Base-by-base conservation (phyloP, 331 rosid genomes). In the Erythrophleum ivorense region DNA sequence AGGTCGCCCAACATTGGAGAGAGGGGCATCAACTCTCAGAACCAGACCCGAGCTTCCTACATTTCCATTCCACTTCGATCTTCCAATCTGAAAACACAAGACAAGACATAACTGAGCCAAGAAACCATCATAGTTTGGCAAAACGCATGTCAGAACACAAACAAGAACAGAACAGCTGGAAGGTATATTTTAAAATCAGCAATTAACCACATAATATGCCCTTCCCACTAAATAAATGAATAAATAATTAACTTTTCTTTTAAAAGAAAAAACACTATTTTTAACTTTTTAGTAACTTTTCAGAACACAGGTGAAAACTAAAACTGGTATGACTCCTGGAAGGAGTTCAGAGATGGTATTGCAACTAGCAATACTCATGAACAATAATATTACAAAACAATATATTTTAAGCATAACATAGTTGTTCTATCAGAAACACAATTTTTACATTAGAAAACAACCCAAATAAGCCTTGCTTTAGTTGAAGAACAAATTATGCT, bases 31-130 rank as follows among this genome's bases (percentile, higher is more conserved):
- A 58, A 86, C 91, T 85, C 98, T 89, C 33, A 93, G 74, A 63
- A 93, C 98, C 21, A 95, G 57, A 57, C 98, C 98, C 0, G 98
- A 89, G 72, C 83, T 89, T 57, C 99, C 99, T 5, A 96, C 90
- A 80, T 96, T 96, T 59, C 98, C 99, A 73, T 92, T 96, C 99
- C 99, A 96, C 83, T 96, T 96, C 66, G 98, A 96, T 83, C 98
- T 88, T 59, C 99, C 99, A 78, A 94, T 77, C 99, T 96, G 98
- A 69, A 74, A 46, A 67, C 24, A 73, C 68, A 75, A 53, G 2
- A 84, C 38, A 77, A 53, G 45, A 38, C 3, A 18, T 29, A 64
- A 41, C 48, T 70, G 29, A 82, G 76, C 13, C 52, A 73, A 81
- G 24, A 52, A 64, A 48, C 45, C 52, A 31, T 19, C 45, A 4